Percentiles rank a stretch among this genome's conserved stretches.
Conservation (phyloP, 305 asterid genomes). For the Euphrasia arctica region DNA sequence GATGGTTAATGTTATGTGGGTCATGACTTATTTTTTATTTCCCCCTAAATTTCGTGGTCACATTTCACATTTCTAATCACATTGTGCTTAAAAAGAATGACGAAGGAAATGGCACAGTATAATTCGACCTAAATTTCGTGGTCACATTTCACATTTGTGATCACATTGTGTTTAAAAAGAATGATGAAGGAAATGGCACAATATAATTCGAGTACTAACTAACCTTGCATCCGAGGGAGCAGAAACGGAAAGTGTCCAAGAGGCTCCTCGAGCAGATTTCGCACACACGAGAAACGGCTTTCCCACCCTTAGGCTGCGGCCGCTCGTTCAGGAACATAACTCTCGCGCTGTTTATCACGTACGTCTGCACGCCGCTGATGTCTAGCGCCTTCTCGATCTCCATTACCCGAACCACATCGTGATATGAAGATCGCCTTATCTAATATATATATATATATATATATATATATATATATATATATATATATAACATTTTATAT, state of each 20-base stretch:
- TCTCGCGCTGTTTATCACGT: slow-evolving; percentile 74
- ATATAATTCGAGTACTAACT: background rate
- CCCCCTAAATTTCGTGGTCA: too few relatives aligned
- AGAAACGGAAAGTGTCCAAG: background rate
- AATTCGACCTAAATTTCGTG: too few relatives aligned
- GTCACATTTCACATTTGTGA: too few relatives aligned
- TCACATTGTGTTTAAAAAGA: too few relatives aligned
- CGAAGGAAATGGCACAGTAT: too few relatives aligned
- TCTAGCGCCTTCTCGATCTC: slow-evolving; percentile 64
- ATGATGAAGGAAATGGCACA: too few relatives aligned
- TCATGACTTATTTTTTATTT: too few relatives aligned
- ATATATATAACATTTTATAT: too few relatives aligned
- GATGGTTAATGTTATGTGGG: background rate
- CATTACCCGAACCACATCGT: slow-evolving; percentile 82
- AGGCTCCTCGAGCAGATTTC: slow-evolving; percentile 43
- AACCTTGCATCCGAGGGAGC: background rate
- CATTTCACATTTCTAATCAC: too few relatives aligned
- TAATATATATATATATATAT: slow-evolving; percentile 5
- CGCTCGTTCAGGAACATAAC: slow-evolving; percentile 70
- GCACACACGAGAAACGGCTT: slow-evolving; percentile 56
- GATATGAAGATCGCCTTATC: slow-evolving; percentile 91
- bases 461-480: too few relatives aligned
- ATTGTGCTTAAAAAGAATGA: too few relatives aligned
- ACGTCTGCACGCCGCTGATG: slow-evolving; percentile 65
- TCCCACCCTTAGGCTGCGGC: slow-evolving; percentile 61